phyloP scores from a whole-genome alignment of 208 protist species.

The Trichomonas vaginalis region DNA sequence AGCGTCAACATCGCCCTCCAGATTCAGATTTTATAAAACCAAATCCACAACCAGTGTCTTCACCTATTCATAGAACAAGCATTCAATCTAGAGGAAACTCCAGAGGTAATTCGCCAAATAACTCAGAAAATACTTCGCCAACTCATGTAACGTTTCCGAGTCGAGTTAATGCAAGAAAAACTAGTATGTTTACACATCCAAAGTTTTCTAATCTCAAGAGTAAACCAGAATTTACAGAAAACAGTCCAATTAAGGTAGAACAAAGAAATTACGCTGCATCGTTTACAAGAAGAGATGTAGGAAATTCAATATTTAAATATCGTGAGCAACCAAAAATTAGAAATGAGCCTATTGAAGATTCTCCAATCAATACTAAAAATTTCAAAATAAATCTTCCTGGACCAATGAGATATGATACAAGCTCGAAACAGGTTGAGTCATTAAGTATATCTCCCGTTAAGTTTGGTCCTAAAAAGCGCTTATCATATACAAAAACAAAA shows the following conservation, averaged over 20 bases:
- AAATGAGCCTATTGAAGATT: background rate
- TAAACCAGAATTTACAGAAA: background rate
- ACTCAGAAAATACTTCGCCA: background rate
- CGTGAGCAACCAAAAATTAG: background rate
- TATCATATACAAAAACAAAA: background rate
- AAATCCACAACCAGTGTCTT: background rate
- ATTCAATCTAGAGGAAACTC: background rate
- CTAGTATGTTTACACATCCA: background rate
- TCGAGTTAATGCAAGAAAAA: background rate
- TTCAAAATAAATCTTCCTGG: background rate
- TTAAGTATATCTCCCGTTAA: background rate
- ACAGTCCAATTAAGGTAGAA: background rate
- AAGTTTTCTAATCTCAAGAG: background rate
- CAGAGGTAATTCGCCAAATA: background rate
- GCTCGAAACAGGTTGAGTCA: background rate
- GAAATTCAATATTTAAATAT: background rate
- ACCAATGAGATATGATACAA: background rate
- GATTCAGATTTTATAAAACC: background rate
- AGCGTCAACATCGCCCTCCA: background rate
- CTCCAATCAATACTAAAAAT: background rate
- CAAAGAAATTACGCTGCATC: background rate
- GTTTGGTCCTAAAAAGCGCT: background rate
- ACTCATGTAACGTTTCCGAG: background rate
- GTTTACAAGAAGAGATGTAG: too few relatives aligned
- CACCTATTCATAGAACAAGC: background rate